phyloP scores from a whole-genome alignment of 768 basidiomycete genomes.

The Mrakia blollopis region DNA sequence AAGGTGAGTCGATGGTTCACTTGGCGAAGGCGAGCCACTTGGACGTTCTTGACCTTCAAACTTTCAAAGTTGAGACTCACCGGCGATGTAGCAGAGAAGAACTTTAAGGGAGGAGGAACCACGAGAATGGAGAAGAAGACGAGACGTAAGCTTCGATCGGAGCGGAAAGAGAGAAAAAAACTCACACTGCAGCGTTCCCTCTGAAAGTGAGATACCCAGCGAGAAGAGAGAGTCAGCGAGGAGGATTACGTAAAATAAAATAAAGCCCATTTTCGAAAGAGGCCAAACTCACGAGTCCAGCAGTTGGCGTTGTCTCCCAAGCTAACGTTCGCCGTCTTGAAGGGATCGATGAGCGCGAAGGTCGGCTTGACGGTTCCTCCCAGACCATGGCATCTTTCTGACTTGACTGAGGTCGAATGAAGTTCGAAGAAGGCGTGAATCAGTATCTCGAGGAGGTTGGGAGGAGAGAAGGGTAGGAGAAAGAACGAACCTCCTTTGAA shows the following conservation, averaged over 20 bases:
- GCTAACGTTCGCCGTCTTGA: slow-evolving; percentile 3
- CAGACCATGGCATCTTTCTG: slow-evolving; percentile 12
- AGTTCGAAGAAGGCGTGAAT: neutral
- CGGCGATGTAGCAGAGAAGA: neutral
- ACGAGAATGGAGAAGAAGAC: neutral
- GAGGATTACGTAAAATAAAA: neutral
- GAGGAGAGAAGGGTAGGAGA: neutral
- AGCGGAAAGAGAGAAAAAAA: neutral
- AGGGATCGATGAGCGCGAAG: slow-evolving; percentile 4
- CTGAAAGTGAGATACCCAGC: neutral
- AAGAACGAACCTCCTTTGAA: slow-evolving; percentile 11
- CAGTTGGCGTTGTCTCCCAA: slow-evolving; percentile 18
- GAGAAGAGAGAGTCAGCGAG: neutral
- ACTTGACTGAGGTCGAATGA: neutral
- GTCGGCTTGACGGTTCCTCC: slow-evolving; percentile 10
- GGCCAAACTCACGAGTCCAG: neutral
- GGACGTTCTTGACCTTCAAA: too few relatives aligned
- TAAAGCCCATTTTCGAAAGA: too few relatives aligned
- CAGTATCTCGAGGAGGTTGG: neutral
- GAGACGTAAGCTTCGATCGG: neutral
- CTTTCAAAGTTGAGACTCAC: too few relatives aligned
- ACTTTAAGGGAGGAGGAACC: neutral
- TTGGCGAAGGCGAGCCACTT: too few relatives aligned
- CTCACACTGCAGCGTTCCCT: neutral
- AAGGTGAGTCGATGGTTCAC: too few relatives aligned